Conservation (phyloP, 2,329 filamentous ascomycete species). For the Lachnellula hyalina region DNA sequence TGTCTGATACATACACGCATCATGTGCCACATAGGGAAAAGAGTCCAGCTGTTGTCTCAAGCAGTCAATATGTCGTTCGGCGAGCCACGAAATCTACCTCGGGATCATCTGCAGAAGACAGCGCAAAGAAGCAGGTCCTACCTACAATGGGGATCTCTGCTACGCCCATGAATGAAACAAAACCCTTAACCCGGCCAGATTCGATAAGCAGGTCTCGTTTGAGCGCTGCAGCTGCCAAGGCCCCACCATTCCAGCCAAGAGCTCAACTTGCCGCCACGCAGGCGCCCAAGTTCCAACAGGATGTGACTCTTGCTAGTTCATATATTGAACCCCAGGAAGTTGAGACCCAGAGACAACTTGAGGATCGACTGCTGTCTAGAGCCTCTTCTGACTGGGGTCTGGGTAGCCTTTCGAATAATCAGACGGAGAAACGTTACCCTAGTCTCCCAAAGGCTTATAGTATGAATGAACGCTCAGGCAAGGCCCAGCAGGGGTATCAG, state of each 20-base stretch:
- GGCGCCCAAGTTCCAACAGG: not conserved
- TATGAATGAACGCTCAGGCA: slow-evolving; percentile 7
- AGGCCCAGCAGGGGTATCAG: not conserved
- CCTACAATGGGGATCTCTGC: not conserved
- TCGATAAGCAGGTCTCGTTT: slow-evolving; percentile 22
- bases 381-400: slow-evolving; percentile 20
- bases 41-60: not conserved
- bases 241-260: slow-evolving; percentile 32
- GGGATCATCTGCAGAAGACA: not conserved
- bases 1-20: not conserved
- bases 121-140: not conserved
- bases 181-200: slow-evolving; percentile 3
- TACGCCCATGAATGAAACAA: not conserved
- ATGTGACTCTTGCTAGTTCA: too few relatives aligned
- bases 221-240: slow-evolving; percentile 30
- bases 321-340: not conserved
- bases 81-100: not conserved
- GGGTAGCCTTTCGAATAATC: not conserved
- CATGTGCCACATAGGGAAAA: not conserved
- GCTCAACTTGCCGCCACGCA: slow-evolving; percentile 8
- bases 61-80: not conserved
- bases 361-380: slow-evolving; percentile 18
- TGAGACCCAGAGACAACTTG: slow-evolving; percentile 18
- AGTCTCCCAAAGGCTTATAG: slow-evolving; percentile 10
- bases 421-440: not conserved